phyloP scores from a whole-genome alignment of 805 yeast genomes.

The Ogataea siamensis region DNA sequence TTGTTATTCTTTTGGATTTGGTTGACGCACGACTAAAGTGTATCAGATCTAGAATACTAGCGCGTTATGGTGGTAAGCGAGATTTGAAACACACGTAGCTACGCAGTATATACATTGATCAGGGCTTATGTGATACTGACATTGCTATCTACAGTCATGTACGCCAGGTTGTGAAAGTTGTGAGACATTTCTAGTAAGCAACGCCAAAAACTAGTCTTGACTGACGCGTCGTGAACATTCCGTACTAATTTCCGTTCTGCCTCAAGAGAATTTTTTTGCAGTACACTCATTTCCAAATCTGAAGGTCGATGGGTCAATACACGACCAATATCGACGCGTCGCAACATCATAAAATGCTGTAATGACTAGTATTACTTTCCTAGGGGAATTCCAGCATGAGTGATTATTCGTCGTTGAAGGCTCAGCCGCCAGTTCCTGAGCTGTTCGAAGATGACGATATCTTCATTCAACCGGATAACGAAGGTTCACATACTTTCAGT shows the following conservation, averaged over 20 bases:
- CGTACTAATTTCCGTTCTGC: background rate
- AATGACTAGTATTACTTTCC: too few relatives aligned
- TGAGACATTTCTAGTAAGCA: too few relatives aligned
- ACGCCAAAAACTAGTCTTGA: too few relatives aligned
- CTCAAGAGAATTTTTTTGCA: background rate
- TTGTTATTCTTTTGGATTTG: background rate
- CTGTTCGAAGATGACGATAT: constrained; percentile 23
- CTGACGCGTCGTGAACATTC: background rate
- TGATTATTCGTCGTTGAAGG: constrained; percentile 10
- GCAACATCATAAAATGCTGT: background rate
- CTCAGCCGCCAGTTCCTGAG: constrained; percentile 18
- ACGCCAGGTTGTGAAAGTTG: background rate
- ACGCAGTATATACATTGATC: too few relatives aligned
- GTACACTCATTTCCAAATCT: too few relatives aligned
- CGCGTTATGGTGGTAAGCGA: background rate
- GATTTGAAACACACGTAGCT: background rate
- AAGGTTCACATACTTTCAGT: too few relatives aligned
- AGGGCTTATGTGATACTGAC: too few relatives aligned
- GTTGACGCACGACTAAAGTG: background rate
- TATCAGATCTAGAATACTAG: constrained; percentile 2
- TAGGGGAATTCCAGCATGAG: too few relatives aligned
- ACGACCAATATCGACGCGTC: constrained; percentile 11
- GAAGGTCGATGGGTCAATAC: too few relatives aligned
- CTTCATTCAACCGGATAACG: constrained; percentile 26
- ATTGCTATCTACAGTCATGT: background rate